Base-by-base conservation (phyloP, 805 yeast genomes). In the Candida nitratophila region DNA sequence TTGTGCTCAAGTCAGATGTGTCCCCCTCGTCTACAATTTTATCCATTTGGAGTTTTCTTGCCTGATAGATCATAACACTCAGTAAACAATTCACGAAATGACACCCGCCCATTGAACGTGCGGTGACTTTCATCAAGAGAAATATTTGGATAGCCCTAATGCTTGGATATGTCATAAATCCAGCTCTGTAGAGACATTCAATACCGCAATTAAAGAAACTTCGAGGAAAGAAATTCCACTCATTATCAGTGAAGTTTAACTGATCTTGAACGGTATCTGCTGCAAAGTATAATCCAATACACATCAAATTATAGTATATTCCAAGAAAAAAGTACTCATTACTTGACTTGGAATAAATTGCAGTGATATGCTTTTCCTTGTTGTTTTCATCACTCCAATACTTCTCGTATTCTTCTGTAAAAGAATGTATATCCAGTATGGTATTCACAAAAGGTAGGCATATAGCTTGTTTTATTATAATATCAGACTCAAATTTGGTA, bases 391-490 rank as follows among this genome's bases (percentile, higher is more conserved):
- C 19, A 6, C 37, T 40, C 65, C 68, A 65, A 41, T 58, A 60
- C 15, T 47, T 37, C 56, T 74, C 55, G 75, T 83, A 69, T 74
- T 86, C 60, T 81, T 77, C 56, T 82, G 87, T 26, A 73, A 85
- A 57, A 62, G 86, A 44, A 70, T 82, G 41, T 71, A 81, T 15
- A 63, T 77, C 46, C 73, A 84, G 59, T 78, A 82, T 59, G 73
- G 81, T 52, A 44, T 71, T 52, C 12, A 61, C 43, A 37, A 56
- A 53, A 3, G 39, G 44, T 16, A 55, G 46, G 21, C 44, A 46
- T 31, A 50, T 48, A 3, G 56, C 60, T 32, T 44, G 46, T 26
- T 41, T 45, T 10, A 57, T 40, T n/a, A 52, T 54, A 11, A 46
- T 43, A 47, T 53, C 60, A 7, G 59, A 55, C 27, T 51, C 51